Evolutionary conservation across 495 filamentous ascomycete genomes (phyloP), one percentile per base, ranked within the genome.

Genomic region (Penicillium tannophilum): DNA sequence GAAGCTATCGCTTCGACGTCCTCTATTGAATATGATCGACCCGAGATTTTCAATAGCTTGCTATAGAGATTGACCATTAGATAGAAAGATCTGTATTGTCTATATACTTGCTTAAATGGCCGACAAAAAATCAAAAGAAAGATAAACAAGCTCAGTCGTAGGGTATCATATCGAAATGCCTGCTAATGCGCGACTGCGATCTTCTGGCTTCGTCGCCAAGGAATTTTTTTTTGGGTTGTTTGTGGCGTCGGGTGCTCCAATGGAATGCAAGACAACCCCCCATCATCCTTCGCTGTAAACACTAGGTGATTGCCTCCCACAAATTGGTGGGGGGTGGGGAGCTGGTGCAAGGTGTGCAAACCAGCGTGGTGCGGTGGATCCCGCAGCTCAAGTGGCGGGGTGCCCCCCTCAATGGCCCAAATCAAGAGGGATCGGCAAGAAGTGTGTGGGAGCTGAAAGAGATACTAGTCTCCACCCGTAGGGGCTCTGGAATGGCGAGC

Each of bases 81-180:
- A 49, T 49, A 26, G 42, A 46, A 45, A 31, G 49, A 56, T 60
- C 54, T 60, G 57, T 63, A 57, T 63, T 60, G 62, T 63, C 62
- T 63, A 63, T 63, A 54, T 63, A 60, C 59, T 47, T 53, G 49
- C 44, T 41, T 41, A 56, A 56, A 62, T 61, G 51, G 51, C 42
- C 47, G 52, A 53, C 52, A 50, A 30, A 55, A 53, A 59, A 51
- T 19, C 33, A 55, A 66, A 63, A 59, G 46, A 55, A 53, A 61
- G 23, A 55, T 63, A 58, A 62, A 63, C 59, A 67, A 76, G 71
- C 69, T 76, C 72, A 71, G 72, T 73, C 71, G 72, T 78, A 76
- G 75, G 75, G 75, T 78, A 78, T 78, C 75, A 78, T 75, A 76
- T 75, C 72, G 70, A 75, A 77, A 78, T 74, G 75, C 75, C 75